A percentile compares a stretch with the other conserved stretches of the same genome.
These are phyloP conservation scores for Xylaria palmicola DNA, from an alignment of 495 filamentous ascomycete species.

Conservation along the genomic window DNA sequence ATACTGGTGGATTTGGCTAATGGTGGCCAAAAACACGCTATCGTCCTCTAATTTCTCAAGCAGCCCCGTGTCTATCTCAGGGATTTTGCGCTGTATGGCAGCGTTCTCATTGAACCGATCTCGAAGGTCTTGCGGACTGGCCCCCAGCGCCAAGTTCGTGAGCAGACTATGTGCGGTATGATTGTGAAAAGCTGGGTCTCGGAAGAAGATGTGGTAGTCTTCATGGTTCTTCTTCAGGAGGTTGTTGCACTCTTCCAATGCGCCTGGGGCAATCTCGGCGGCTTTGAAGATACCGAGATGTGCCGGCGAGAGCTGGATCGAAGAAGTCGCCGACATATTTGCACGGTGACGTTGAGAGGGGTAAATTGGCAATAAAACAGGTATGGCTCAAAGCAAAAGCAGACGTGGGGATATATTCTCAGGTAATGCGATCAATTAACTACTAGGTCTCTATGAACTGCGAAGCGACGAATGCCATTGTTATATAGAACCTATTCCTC, in stretches of 20 bases:
- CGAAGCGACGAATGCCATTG: too few species aligned
- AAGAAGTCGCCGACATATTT: not conserved
- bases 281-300: not conserved
- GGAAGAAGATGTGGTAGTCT: conserved; percentile 31
- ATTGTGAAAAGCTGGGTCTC: conserved; percentile 26
- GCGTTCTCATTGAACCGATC: conserved; percentile 28
- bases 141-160: conserved; percentile 31
- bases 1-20: conserved; percentile 32
- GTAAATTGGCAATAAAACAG: too few species aligned
- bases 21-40: conserved; percentile 22
- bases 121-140: conserved; percentile 23
- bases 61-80: conserved; percentile 20
- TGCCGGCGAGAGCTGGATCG: not conserved
- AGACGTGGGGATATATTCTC: too few species aligned
- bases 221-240: conserved; percentile 64
- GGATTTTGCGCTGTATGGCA: conserved; percentile 28
- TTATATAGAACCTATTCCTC: too few species aligned
- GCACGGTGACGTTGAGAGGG: too few species aligned
- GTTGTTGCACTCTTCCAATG: conserved; percentile 43
- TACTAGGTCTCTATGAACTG: too few species aligned
- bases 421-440: too few species aligned
- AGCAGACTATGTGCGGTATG: conserved; percentile 39
- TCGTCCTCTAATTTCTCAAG: conserved; percentile 29
- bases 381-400: too few species aligned
- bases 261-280: conserved; percentile 16